A percentile compares a stretch with the other conserved stretches of the same genome.
Evolutionary conservation across 1,139 yeast species (phyloP).

Genomic region (Taiozyma sp.): DNA sequence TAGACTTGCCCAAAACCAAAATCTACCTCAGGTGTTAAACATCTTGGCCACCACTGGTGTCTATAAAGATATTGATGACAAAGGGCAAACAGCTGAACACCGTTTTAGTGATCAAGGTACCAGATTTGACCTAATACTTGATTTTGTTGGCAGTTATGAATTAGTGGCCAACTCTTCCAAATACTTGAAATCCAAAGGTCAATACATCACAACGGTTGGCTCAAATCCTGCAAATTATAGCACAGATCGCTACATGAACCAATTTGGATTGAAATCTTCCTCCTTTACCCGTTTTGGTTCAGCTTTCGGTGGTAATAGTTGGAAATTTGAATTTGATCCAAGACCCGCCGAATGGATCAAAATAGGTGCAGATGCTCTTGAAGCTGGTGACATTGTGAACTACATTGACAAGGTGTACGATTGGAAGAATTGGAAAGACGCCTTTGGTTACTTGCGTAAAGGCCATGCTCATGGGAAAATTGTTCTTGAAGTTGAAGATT

Average conservation of each 20-base stretch:
- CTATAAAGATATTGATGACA: conserved; percentile 25
- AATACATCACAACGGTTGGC: conserved; percentile 51
- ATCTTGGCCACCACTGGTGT: conserved; percentile 19
- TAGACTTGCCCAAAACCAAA: conserved; percentile 8
- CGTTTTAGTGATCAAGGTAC: conserved; percentile 12
- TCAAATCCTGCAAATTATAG: conserved; percentile 36
- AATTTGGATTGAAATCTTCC: conserved; percentile 32
- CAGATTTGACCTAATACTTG: conserved; percentile 38
- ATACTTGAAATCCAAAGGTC: conserved; percentile 28
- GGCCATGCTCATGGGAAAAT: conserved; percentile 66
- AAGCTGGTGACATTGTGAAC: conserved; percentile 35
- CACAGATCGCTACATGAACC: conserved; percentile 29
- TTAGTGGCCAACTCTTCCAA: conserved; percentile 26
- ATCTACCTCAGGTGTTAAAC: conserved; percentile 15
- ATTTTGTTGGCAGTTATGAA: conserved; percentile 43
- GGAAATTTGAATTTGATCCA: conserved; percentile 30
- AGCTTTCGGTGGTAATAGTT: conserved; percentile 30
- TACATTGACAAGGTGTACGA: conserved; percentile 48
- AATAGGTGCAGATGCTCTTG: conserved; percentile 36
- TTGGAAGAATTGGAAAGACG: conserved; percentile 47
- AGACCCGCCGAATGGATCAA: conserved; percentile 27
- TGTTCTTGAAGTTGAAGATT: conserved; percentile 36
- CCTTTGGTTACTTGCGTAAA: conserved; percentile 41
- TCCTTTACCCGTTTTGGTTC: conserved; percentile 32
- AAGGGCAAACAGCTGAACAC: conserved; percentile 22